Conservation (phyloP, 345 rosid species). For the Hibiscus mutabilis region DNA sequence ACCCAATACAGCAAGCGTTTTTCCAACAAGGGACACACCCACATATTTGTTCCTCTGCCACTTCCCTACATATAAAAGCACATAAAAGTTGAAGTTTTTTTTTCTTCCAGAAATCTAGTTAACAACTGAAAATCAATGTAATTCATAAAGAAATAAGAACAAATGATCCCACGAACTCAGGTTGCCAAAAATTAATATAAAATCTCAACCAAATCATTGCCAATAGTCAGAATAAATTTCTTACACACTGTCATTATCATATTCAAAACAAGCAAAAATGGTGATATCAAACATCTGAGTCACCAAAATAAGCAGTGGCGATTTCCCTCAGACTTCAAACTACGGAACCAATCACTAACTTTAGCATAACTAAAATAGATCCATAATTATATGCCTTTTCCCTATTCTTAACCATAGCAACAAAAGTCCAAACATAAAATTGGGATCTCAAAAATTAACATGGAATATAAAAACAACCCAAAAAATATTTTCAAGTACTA, state of each 20-base stretch:
- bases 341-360: not conserved
- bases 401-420: not conserved
- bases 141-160: not conserved
- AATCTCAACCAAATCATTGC: not conserved
- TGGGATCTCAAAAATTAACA: constrained; percentile 8
- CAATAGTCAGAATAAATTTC: not conserved
- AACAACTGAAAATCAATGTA: not conserved
- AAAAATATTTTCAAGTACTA: constrained; percentile 11
- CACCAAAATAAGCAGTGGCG: not conserved
- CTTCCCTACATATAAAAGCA: constrained; percentile 41
- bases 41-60: constrained; percentile 83
- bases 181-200: not conserved
- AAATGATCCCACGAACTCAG: not conserved
- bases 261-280: not conserved
- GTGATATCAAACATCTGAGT: not conserved
- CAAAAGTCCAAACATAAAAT: not conserved
- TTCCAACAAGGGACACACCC: constrained; percentile 82
- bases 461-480: not conserved
- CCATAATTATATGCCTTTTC: not conserved
- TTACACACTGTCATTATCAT: not conserved
- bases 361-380: not conserved
- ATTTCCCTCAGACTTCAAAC: not conserved
- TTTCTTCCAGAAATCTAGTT: not conserved
- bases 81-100: not conserved
- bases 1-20: constrained; percentile 75